A percentile compares a stretch with the other conserved stretches of the same genome.
Conservation (phyloP, 2,329 filamentous ascomycete species). For the Fusarium circinatum region DNA sequence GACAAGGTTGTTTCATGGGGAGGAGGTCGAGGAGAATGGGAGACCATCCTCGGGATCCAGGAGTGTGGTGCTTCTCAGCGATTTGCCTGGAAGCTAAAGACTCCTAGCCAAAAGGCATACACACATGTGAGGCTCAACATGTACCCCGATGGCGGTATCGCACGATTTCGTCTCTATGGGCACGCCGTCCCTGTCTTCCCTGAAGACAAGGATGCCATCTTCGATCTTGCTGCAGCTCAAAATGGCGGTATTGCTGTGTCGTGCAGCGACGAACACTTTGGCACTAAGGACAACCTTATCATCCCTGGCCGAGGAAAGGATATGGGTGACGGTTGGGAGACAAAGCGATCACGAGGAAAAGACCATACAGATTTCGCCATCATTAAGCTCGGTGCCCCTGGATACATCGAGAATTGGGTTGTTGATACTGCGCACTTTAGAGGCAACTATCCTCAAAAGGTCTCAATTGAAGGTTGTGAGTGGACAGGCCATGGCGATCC, state of each 20-base stretch:
- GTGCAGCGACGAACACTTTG: slow-evolving; percentile 87
- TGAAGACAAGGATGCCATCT: slow-evolving; percentile 68
- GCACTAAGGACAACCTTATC: slow-evolving; percentile 82
- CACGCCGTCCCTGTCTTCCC: slow-evolving; percentile 81
- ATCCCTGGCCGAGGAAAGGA: slow-evolving; percentile 81
- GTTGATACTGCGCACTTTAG: slow-evolving; percentile 86
- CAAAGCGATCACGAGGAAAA: slow-evolving; percentile 75
- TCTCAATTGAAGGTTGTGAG: slow-evolving; percentile 72
- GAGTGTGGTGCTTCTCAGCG: slow-evolving; percentile 79
- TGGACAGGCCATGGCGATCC: slow-evolving; percentile 66
- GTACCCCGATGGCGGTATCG: slow-evolving; percentile 88
- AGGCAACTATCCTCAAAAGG: slow-evolving; percentile 84
- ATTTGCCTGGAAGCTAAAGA: slow-evolving; percentile 76
- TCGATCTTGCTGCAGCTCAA: slow-evolving; percentile 81
- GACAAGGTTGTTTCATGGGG: slow-evolving; percentile 72
- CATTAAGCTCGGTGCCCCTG: slow-evolving; percentile 75
- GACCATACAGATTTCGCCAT: slow-evolving; percentile 85
- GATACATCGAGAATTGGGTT: slow-evolving; percentile 72
- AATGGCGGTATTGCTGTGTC: slow-evolving; percentile 80
- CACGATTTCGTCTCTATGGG: slow-evolving; percentile 81
- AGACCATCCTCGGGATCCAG: slow-evolving; percentile 74
- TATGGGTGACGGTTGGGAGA: slow-evolving; percentile 93
- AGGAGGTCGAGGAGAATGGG: slow-evolving; percentile 71
- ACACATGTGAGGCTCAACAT: slow-evolving; percentile 85
- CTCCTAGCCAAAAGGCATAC: slow-evolving; percentile 71